Evolutionary conservation across 2,329 filamentous ascomycete species (phyloP), one percentile per base, ranked within the genome.

Genomic region (Setomelanomma holmii): DNA sequence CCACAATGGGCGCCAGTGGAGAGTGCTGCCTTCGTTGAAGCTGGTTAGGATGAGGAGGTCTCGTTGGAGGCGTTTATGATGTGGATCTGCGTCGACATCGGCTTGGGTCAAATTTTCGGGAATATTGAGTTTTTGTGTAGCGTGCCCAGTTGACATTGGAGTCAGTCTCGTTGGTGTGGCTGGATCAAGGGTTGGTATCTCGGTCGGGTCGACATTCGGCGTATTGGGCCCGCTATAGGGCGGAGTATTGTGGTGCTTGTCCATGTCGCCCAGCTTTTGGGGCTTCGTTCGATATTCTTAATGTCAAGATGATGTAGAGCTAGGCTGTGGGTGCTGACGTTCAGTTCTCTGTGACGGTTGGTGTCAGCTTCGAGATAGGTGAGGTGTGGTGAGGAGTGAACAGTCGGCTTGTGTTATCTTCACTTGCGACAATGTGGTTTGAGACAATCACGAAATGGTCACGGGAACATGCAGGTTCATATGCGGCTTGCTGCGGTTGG

Each of bases 1-100:
- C 69, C 68, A 73, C 1, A 56, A 45, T 0, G 69, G 69, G 11
- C 64, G 66, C 66, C 66, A 72, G 41, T 57, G 57, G 4, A 72
- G 55, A 4, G 63, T 61, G n/a, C 45, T 51, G 45, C 69, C 70
- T 17, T 72, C 68, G 20, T 51, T 45, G 35, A 73, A 60, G 42
- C 50, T 49, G 10, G 64, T 66, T 8, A 73, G 61, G 12, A 69
- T 40, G 4, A 70, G 46, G 30, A 72, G 61, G 22, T 71, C 68
- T 42, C 61, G 55, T 43, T 71, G 66, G 17, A 66, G 34, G 14
- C 63, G 65, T 22, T 60, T 58, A 36, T 65, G 56, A 1, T 40
- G 12, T 1, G 56, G 48, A 21, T 52, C n/a, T 1, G 51, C 22
- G 20, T 59, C 41, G 2, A 69, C 54, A 1, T 55, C 22, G 4